Percentiles rank a stretch among this genome's conserved stretches.
Conservation (phyloP, 2,329 filamentous ascomycete genomes). For the Alternaria rosae region DNA sequence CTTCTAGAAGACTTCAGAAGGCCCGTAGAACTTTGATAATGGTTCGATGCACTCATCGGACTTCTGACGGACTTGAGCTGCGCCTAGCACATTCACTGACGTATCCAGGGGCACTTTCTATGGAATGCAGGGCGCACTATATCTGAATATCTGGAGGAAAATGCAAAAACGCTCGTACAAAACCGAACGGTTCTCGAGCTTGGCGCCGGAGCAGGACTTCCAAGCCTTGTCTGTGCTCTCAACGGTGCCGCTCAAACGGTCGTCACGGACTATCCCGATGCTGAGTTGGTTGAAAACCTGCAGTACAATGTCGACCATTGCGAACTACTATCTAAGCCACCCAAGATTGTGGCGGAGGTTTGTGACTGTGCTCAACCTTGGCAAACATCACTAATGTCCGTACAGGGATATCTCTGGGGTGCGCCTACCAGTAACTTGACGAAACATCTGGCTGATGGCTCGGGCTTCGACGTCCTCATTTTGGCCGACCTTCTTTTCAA, state of each 20-base stretch:
- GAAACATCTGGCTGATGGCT: slow-evolving; percentile 59
- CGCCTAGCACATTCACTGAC: slow-evolving; percentile 23
- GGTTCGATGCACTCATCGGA: neutral
- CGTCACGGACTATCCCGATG: slow-evolving; percentile 88
- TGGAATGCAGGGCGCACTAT: slow-evolving; percentile 90
- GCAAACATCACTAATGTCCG: slow-evolving; percentile 13
- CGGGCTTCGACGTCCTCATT: slow-evolving; percentile 79
- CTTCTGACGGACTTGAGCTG: neutral
- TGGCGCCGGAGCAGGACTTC: slow-evolving; percentile 86
- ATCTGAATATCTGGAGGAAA: slow-evolving; percentile 77
- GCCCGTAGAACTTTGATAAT: neutral
- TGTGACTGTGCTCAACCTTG: slow-evolving; percentile 7
- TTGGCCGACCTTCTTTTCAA: slow-evolving; percentile 91
- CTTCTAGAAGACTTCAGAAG: slow-evolving; percentile 3
- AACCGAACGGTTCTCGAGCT: slow-evolving; percentile 82
- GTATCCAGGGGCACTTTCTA: slow-evolving; percentile 73
- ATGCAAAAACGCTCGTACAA: slow-evolving; percentile 66
- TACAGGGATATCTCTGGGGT: slow-evolving; percentile 84
- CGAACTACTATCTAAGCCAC: slow-evolving; percentile 50
- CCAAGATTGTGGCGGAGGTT: slow-evolving; percentile 50
- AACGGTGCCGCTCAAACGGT: slow-evolving; percentile 73
- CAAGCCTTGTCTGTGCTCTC: slow-evolving; percentile 77
- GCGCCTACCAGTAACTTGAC: slow-evolving; percentile 66
- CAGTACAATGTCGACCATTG: slow-evolving; percentile 74
- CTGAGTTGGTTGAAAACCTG: slow-evolving; percentile 82